Base-by-base conservation (phyloP, 2,329 filamentous ascomycete species). In the Chaetomium sp. region DNA sequence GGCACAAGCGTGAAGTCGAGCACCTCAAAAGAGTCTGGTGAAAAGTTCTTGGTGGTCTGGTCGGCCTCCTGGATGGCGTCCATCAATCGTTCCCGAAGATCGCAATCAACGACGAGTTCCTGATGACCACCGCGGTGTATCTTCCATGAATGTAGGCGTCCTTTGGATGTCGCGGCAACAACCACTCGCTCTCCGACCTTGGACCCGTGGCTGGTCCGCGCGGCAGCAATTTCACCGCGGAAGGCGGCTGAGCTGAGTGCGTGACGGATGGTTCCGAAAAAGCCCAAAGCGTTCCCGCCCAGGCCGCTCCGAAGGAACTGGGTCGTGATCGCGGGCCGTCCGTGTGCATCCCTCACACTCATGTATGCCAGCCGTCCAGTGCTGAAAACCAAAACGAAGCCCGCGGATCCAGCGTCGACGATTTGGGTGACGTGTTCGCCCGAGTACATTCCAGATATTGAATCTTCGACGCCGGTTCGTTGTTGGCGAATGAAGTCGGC, bases 51-150 rank as follows among this genome's bases (percentile, higher is more conserved):
- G 58, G 80, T 77, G 53, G 81, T 75, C 1, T 83, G 79, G 53
- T 84, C 82, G 12, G 82, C 77, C 47, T 83, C 79, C 60, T 85
- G 84, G 21, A 96, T 78, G 35, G 87, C 86, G 1, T 81, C 76
- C 19, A 89, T 74, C 42, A 97, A 82, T 4, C 84, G 77, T 25
- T 88, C 86, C 62, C 87, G 86, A 64, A 88, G 81, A 74, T 96
- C 90, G 25, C 88, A 81, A 67, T 94, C 91, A 29, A 85, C 84
- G 55, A 90, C 85, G 56, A 92, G 83, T 51, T 90, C 87, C 73
- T 93, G 89, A 70, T 93, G 91, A 38, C 93, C 93, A 66, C 91
- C 91, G 75, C 94, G 92, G 72, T 94, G 92, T 51, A 97, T 83
- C 73, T 90, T 91, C 95, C 95, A 99, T 8, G 89, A 84, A 71